Evolutionary conservation across 2,329 filamentous ascomycete species (phyloP).

Genomic region (Exserohilum rostratum): DNA sequence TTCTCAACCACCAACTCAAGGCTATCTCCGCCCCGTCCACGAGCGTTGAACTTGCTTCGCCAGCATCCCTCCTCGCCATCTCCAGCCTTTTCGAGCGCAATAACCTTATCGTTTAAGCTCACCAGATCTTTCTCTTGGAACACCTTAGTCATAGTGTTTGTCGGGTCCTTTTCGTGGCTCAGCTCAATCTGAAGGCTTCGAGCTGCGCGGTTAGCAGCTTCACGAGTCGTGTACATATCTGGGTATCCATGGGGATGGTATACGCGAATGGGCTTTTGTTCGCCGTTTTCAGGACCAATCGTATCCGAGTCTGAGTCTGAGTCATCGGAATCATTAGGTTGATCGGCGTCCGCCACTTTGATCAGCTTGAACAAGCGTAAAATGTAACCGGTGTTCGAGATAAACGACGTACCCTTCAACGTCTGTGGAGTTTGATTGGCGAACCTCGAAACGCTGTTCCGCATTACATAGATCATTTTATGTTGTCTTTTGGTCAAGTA

Average conservation of each 20-base stretch:
- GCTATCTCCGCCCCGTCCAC: slow-evolving; percentile 21
- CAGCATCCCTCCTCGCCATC: slow-evolving; percentile 22
- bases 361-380: slow-evolving; percentile 29
- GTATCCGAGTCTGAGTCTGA: not conserved
- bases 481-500: slow-evolving; percentile 12
- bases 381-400: slow-evolving; percentile 29
- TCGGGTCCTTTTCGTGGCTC: slow-evolving; percentile 23
- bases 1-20: slow-evolving; percentile 34
- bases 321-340: not conserved
- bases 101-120: slow-evolving; percentile 21
- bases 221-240: slow-evolving; percentile 31
- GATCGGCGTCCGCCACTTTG: not conserved
- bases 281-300: not conserved
- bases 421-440: slow-evolving; percentile 13
- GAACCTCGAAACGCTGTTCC: slow-evolving; percentile 16
- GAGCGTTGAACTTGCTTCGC: slow-evolving; percentile 31
- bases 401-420: slow-evolving; percentile 10
- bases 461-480: slow-evolving; percentile 28
- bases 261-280: slow-evolving; percentile 3
- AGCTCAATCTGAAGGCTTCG: slow-evolving; percentile 32
- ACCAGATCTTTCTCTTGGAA: slow-evolving; percentile 25
- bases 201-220: slow-evolving; percentile 36
- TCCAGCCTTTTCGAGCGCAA: slow-evolving; percentile 8
- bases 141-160: not conserved
- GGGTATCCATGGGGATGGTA: slow-evolving; percentile 17